These are phyloP conservation scores for Malassezia sympodialis DNA, from an alignment of 1,284 basidiomycete genomes.

Conservation along the genomic window DNA sequence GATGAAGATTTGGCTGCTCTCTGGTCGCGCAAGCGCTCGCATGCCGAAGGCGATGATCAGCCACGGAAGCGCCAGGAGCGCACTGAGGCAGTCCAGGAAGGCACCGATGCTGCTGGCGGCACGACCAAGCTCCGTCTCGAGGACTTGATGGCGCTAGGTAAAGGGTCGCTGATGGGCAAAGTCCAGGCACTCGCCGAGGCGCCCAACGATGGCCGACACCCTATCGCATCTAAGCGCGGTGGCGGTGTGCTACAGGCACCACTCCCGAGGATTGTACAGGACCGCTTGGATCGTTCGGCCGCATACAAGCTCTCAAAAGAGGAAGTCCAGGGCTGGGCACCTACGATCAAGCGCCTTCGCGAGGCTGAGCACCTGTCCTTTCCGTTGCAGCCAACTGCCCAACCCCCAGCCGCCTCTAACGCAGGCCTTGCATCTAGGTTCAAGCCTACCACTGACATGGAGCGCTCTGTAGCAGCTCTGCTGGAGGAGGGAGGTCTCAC, in stretches of 20 bases:
- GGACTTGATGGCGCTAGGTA: slow-evolving; percentile 61
- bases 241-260: slow-evolving; percentile 68
- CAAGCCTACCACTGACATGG: slow-evolving; percentile 36
- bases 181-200: slow-evolving; percentile 25
- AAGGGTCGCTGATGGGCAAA: slow-evolving; percentile 23
- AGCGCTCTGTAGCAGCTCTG: slow-evolving; percentile 37
- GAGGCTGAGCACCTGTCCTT: slow-evolving; percentile 84
- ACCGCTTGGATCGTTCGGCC: slow-evolving; percentile 79
- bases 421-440: slow-evolving; percentile 64
- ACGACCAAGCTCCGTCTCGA: slow-evolving; percentile 51
- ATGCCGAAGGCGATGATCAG: not conserved
- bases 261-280: slow-evolving; percentile 72
- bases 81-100: slow-evolving; percentile 65
- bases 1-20: slow-evolving; percentile 14
- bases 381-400: slow-evolving; percentile 59
- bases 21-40: not conserved
- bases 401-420: slow-evolving; percentile 52
- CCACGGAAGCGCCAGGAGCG: slow-evolving; percentile 55
- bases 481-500: slow-evolving; percentile 45
- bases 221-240: slow-evolving; percentile 53
- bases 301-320: slow-evolving; percentile 86
- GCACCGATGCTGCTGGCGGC: slow-evolving; percentile 47
- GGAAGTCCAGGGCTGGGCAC: slow-evolving; percentile 87
- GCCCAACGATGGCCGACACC: slow-evolving; percentile 50
- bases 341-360: slow-evolving; percentile 57